phyloP scores from a whole-genome alignment of 1,284 basidiomycete species.

The Bondarzewia mesenterica region DNA sequence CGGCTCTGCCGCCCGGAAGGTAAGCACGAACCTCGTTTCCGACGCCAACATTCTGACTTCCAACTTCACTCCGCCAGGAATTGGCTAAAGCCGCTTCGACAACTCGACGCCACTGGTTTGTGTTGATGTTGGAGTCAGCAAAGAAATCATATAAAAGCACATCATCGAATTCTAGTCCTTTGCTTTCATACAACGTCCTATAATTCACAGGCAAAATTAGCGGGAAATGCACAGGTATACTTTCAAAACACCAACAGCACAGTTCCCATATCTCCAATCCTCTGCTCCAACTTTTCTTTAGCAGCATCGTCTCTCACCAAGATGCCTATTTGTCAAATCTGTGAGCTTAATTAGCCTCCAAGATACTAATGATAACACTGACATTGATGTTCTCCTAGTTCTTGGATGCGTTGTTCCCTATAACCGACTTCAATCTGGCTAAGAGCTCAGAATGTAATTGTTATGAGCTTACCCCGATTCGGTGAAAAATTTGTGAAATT shows the following conservation, averaged over 20 bases:
- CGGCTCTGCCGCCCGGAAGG: neutral
- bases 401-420: conserved; percentile 41
- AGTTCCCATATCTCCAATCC: conserved; percentile 54
- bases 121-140: conserved; percentile 21
- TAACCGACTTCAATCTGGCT: neutral
- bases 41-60: conserved; percentile 45
- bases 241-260: conserved; percentile 40
- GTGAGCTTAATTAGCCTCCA: too few species aligned
- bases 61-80: conserved; percentile 35
- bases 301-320: conserved; percentile 58
- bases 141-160: conserved; percentile 41
- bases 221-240: neutral
- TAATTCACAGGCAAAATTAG: neutral
- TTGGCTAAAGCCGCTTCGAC: conserved; percentile 5
- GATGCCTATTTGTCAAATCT: conserved; percentile 28
- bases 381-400: conserved; percentile 65
- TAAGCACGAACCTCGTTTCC: conserved; percentile 43
- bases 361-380: conserved; percentile 28
- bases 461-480: conserved; percentile 30
- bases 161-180: conserved; percentile 70
- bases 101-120: conserved; percentile 48
- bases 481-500: conserved; percentile 50
- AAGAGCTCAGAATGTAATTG: neutral
- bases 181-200: conserved; percentile 69
- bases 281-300: conserved; percentile 34